Conservation (phyloP, 768 basidiomycete species). For the Trametes cingulata region DNA sequence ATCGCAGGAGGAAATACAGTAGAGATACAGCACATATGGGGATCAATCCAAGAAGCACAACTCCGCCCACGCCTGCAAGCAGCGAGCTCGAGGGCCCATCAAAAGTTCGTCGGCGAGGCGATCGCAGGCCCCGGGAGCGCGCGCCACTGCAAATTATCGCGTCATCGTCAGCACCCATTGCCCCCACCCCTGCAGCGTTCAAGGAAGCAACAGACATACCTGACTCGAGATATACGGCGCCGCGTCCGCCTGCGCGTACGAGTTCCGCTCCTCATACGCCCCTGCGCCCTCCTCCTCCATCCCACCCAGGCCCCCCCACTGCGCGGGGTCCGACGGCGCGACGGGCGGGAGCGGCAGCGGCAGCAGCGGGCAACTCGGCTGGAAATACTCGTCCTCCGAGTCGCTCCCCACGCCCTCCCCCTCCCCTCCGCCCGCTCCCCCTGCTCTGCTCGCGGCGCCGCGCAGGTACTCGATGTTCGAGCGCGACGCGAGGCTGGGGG, state of each 20-base stretch:
- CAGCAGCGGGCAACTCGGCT: constrained; percentile 35
- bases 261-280: constrained; percentile 36
- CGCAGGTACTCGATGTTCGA: constrained; percentile 34
- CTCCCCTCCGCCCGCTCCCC: no score
- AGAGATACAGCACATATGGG: no score
- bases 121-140: constrained; percentile 39
- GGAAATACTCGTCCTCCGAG: constrained; percentile 33
- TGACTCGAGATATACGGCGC: constrained; percentile 39
- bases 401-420: constrained; percentile 25
- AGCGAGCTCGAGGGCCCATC: constrained; percentile 9
- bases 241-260: constrained; percentile 31
- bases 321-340: constrained; percentile 30
- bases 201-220: constrained; percentile 23
- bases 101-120: constrained; percentile 25
- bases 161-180: constrained; percentile 8
- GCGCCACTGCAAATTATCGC: constrained; percentile 34
- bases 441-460: constrained; percentile 22
- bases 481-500: constrained; percentile 38
- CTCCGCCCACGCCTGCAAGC: background rate
- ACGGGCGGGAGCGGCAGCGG: constrained; percentile 40
- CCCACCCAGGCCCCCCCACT: constrained; percentile 31
- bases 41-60: background rate
- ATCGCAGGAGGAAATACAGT: background rate
- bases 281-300: constrained; percentile 20
- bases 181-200: background rate